Percentiles rank a stretch among this genome's conserved stretches.
These are phyloP conservation scores for Tillandsia fasciculata DNA, from an alignment of 176 grass and related monocot genomes.

Conservation along the genomic window DNA sequence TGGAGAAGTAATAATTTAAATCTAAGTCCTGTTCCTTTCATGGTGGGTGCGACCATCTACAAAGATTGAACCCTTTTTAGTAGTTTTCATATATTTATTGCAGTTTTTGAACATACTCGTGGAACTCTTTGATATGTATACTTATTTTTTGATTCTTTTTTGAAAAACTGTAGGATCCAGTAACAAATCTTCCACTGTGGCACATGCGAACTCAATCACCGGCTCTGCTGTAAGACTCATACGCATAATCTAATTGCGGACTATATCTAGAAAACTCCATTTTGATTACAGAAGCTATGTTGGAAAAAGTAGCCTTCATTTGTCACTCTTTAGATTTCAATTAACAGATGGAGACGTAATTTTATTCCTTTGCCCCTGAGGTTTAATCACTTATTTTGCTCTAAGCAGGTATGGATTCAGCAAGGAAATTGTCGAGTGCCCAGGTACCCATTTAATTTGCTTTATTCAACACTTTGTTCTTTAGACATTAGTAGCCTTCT, in stretches of 20 bases:
- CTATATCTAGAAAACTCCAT: neutral
- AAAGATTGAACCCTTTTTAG: neutral
- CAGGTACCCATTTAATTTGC: slow-evolving; percentile 31
- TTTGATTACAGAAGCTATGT: slow-evolving; percentile 8
- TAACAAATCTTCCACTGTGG: slow-evolving; percentile 82
- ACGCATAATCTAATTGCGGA: neutral
- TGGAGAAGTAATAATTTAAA: slow-evolving; percentile 74
- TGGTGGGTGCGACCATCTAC: slow-evolving; percentile 30
- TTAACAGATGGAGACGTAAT: slow-evolving; percentile 7
- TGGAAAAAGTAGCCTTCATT: neutral
- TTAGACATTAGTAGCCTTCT: neutral
- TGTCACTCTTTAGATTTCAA: slow-evolving; percentile 7
- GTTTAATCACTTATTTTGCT: slow-evolving; percentile 7
- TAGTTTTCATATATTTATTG: neutral
- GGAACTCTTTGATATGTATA: neutral
- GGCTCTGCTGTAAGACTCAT: slow-evolving; percentile 54
- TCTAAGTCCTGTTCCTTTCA: slow-evolving; percentile 80
- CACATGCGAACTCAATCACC: slow-evolving; percentile 44
- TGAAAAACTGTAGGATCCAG: slow-evolving; percentile 70
- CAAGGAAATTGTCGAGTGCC: slow-evolving; percentile 81
- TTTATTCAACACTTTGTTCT: neutral
- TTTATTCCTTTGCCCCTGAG: slow-evolving; percentile 6
- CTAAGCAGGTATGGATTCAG: slow-evolving; percentile 80
- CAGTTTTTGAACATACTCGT: neutral
- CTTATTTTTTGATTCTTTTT: slow-evolving; percentile 14